Evolutionary conservation across 1,284 basidiomycete genomes (phyloP).

Genomic region (Sanghuangporus sanghuang): DNA sequence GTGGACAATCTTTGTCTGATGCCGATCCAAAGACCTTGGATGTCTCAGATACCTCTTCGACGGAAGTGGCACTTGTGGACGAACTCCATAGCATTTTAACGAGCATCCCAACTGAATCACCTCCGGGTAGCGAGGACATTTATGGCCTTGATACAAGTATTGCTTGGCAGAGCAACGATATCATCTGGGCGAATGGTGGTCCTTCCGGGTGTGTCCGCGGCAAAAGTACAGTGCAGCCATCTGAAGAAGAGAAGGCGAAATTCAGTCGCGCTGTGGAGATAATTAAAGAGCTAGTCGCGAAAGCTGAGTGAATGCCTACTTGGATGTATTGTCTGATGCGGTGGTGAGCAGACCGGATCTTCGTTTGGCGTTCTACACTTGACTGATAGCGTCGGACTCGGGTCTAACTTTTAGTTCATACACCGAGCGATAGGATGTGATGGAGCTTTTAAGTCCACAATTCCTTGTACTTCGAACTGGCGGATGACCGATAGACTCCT

Average conservation of each 20-base stretch:
- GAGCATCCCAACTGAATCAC: constrained; percentile 49
- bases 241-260: constrained; percentile 53
- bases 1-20: constrained; percentile 39
- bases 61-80: constrained; percentile 36
- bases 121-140: constrained; percentile 60
- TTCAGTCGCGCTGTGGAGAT: constrained; percentile 68
- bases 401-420: no score
- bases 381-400: background rate
- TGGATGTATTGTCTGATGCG: background rate
- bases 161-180: constrained; percentile 49
- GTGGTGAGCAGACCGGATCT: background rate
- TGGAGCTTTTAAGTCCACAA: no score
- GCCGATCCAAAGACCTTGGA: constrained; percentile 40
- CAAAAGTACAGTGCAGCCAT: constrained; percentile 43
- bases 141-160: constrained; percentile 68
- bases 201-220: constrained; percentile 54
- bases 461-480: no score
- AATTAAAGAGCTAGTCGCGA: constrained; percentile 45
- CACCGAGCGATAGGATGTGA: no score
- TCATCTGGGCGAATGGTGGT: constrained; percentile 58
- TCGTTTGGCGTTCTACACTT: background rate
- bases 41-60: constrained; percentile 26
- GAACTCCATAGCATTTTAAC: constrained; percentile 57
- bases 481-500: no score
- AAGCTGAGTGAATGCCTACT: constrained; percentile 24